Base-by-base conservation (phyloP, 257 asterid genomes). In the Henckelia pumila region DNA sequence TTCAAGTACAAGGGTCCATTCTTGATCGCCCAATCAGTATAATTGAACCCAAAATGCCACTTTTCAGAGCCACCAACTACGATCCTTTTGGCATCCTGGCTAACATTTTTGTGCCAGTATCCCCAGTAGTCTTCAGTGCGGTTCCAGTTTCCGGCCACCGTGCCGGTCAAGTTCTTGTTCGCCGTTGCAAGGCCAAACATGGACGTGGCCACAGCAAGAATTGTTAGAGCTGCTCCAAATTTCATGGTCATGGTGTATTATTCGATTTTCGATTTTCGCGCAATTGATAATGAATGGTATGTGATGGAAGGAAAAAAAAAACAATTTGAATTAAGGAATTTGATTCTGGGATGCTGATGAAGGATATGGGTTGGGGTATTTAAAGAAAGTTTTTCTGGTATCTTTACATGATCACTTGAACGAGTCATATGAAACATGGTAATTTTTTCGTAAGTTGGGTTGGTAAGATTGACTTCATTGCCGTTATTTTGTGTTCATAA, bases 31-130 rank as follows among this genome's bases (percentile, higher is more conserved):
- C 96, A 89, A 16, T 82, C 84, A 3, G 88, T 79, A 75, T 89
- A 89, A 47, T 89, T 86, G 28, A 76, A 84, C 24, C 93, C 95
- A 35, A 80, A 89, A 5, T 24, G 91, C 96, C 96, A 89, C 13
- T 79, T 68, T 1, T 83, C 82, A 0, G 88, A 77, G 0, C 93
- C 96, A 0, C 93, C 95, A 7, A 89, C 89, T 0, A 78, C 47
- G 49, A 80, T 20, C n/a, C 26, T 74, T n/a, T 71, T 80, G 23
- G 85, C 72, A 19, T 78, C 67, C 53, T 66, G 76, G 29, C 77
- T 77, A 1, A 64, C 56, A 69, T 79, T 83, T 2, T 25, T 72
- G 79, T 63, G 84, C 7, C 79, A 67, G 14, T 71, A 79, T 6
- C 84, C 87, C 71, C 89, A 79, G 37, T 56, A 72, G 21, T 26